Base-by-base conservation (phyloP, 805 yeast species). In the Candida anglica region DNA sequence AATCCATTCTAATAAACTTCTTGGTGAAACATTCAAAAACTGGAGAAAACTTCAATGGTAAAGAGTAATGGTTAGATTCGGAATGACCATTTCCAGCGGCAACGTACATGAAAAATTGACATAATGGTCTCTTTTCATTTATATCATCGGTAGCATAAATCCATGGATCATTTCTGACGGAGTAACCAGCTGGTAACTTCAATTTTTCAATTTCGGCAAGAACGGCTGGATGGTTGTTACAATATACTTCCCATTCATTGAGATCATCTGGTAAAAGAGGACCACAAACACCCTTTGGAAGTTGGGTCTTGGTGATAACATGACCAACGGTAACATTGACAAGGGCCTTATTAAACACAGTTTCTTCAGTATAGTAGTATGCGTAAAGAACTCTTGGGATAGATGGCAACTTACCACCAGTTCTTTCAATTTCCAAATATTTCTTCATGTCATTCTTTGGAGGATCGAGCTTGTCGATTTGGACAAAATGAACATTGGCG, bases 91-190 rank as follows among this genome's bases (percentile, higher is more conserved):
- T 58, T 43, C 83, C 75, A 38, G 74, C 78, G 44, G 71, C 68
- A 51, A 84, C 71, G 60, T 85, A 85, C 79, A 82, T 79, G 67
- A 79, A 81, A 56, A 80, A 79, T 63, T 81, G 88, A 42, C 79
- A 66, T 65, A 79, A 63, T n/a, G 78, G 73, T 57, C 80, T 73
- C 28, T 56, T 65, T 51, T 79, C 85, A 39, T 70, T 60, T 30
- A 74, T 62, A 47, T 77, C 79, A 52, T 81, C 87, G 21, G 87
- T 79, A 50, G 91, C 94, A 55, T 85, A 83, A 72, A 83, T 85
- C 94, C 95, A 85, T 34, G 89, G 86, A 54, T 83, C 91, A 52
- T 72, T 72, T 46, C 78, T 71, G 31, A 81, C 79, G 22, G 55
- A 53, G 62, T 55, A 73, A 53, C 52, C 72, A 44, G 63, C 51